Evolutionary conservation across 2,329 filamentous ascomycete species (phyloP).

Genomic region (Aspergillus clavatus): DNA sequence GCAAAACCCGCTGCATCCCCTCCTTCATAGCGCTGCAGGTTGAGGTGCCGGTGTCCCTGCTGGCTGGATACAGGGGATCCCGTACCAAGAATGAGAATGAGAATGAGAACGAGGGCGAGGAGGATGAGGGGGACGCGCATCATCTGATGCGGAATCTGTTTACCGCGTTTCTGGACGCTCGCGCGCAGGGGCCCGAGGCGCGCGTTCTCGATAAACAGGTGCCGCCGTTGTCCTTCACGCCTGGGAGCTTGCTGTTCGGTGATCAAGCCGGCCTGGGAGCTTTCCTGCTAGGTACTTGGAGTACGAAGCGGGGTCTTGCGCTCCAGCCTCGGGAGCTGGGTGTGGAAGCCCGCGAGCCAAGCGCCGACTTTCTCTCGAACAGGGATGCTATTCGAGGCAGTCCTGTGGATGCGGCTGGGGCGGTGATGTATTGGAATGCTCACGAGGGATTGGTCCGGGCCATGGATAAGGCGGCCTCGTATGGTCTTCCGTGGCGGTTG

Average conservation of each 20-base stretch:
- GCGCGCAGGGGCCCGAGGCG: not conserved
- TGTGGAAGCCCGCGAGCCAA: not conserved
- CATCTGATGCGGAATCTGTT: not conserved
- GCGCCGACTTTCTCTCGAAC: not conserved
- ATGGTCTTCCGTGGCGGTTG: constrained; percentile 9
- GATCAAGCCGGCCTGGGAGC: not conserved
- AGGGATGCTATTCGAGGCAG: not conserved
- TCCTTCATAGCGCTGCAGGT: constrained; percentile 3
- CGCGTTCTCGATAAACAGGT: not conserved
- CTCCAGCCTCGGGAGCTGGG: not conserved
- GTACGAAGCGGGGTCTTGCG: not conserved
- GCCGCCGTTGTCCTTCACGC: not conserved
- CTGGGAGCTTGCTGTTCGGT: not conserved
- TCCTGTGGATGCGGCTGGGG: not conserved
- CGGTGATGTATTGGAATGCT: constrained; percentile 2
- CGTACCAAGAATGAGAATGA: too few relatives aligned
- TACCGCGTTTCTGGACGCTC: not conserved
- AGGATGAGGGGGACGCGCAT: not conserved
- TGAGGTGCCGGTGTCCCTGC: constrained; percentile 1
- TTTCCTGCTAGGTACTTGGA: not conserved
- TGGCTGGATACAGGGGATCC: not conserved
- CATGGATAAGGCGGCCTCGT: constrained; percentile 2
- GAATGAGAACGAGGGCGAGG: not conserved
- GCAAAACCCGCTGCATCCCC: constrained; percentile 5
- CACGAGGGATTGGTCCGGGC: constrained; percentile 1